These are phyloP conservation scores for Peronospora destructor DNA, from an alignment of 352 stramenopile genomes.

Conservation along the genomic window DNA sequence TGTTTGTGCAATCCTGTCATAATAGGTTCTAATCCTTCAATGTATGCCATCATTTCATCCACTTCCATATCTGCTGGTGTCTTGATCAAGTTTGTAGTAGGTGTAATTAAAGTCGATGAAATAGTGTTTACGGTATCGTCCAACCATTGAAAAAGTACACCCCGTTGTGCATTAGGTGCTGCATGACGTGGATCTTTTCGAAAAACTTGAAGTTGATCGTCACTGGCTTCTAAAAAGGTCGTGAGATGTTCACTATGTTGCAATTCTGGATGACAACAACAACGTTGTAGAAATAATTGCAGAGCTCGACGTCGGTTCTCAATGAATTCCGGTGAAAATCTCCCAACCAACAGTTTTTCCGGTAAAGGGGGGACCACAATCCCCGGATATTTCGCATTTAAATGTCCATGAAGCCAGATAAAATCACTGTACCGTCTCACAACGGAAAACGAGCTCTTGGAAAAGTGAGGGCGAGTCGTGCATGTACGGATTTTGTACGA, in stretches of 20 bases:
- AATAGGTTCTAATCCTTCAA: constrained; percentile 92
- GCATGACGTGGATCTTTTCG: constrained; percentile 60
- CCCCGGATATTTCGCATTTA: constrained; percentile 82
- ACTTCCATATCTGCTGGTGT: constrained; percentile 90
- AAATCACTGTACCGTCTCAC: constrained; percentile 94
- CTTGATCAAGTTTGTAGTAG: constrained; percentile 60
- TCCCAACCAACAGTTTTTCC: constrained; percentile 92
- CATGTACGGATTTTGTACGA: constrained; percentile 91
- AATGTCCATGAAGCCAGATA: constrained; percentile 90
- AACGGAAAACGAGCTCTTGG: constrained; percentile 85
- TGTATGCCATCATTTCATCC: constrained; percentile 94
- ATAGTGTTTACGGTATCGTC: constrained; percentile 83
- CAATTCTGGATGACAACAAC: constrained; percentile 72
- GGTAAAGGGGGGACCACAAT: constrained; percentile 92
- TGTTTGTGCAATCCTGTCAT: constrained; percentile 94
- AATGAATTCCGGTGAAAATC: constrained; percentile 91
- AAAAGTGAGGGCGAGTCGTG: constrained; percentile 76
- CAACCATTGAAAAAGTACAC: constrained; percentile 80
- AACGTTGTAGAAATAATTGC: constrained; percentile 76
- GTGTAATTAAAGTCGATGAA: constrained; percentile 60
- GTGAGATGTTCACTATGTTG: constrained; percentile 81
- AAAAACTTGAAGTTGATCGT: constrained; percentile 63
- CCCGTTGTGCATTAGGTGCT: constrained; percentile 33
- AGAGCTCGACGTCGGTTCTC: constrained; percentile 73
- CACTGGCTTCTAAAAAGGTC: constrained; percentile 75